Conservation (phyloP, 768 basidiomycete genomes). For the Termitomyces heimii region DNA sequence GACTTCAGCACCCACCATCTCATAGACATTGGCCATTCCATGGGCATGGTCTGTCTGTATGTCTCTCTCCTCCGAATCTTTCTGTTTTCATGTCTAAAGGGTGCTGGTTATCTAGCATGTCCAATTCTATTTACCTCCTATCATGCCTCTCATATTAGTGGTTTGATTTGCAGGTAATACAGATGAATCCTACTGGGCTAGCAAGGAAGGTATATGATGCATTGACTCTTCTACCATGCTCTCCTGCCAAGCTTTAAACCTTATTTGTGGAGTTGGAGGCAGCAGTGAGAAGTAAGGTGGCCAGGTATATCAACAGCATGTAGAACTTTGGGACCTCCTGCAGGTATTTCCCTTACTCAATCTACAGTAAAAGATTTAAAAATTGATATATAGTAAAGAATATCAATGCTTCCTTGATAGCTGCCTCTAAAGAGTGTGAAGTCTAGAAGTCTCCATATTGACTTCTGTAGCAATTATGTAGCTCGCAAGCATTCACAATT, state of each 20-base stretch:
- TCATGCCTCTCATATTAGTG: background rate
- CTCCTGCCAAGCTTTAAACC: slow-evolving; percentile 7
- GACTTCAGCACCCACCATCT: slow-evolving; percentile 42
- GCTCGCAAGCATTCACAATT: no score
- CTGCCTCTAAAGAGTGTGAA: no score
- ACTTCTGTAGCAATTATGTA: no score
- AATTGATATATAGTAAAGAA: no score
- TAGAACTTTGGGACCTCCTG: no score
- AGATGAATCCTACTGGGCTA: slow-evolving; percentile 25
- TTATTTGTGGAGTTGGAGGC: no score
- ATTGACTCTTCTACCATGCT: slow-evolving; percentile 18
- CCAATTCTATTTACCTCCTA: background rate
- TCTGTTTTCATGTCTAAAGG: slow-evolving; percentile 27
- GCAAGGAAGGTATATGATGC: slow-evolving; percentile 28
- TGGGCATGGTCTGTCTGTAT: slow-evolving; percentile 43
- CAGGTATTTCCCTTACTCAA: no score
- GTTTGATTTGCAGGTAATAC: slow-evolving; percentile 19
- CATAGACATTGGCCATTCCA: slow-evolving; percentile 50
- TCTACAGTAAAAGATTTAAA: no score
- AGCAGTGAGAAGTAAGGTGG: no score
- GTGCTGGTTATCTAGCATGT: slow-evolving; percentile 37
- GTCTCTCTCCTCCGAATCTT: slow-evolving; percentile 10
- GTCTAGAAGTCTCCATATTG: no score
- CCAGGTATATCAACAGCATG: no score
- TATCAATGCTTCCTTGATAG: no score